Base-by-base conservation (phyloP, 768 basidiomycete species). In the Boletus sp. region DNA sequence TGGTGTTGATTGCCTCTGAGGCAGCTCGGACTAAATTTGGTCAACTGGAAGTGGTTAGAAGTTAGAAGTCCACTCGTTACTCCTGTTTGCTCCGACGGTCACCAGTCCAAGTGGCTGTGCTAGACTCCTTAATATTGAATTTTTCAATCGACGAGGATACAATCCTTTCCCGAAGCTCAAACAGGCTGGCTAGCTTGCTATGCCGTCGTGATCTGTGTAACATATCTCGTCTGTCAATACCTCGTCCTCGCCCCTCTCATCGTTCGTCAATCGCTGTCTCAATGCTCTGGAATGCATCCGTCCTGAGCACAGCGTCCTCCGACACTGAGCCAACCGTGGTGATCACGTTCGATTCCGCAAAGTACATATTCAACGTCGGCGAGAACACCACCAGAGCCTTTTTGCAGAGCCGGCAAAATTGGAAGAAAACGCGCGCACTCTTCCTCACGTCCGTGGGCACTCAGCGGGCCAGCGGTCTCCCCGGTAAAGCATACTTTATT, bases 341-440 rank as follows among this genome's bases (percentile, higher is more conserved):
- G 57, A 72, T 96, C 61, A 78, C 80, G 1, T 94, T 94, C 68
- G 87, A 90, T 61, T 77, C 80, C 52, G 86, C 82, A 12, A 89
- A 92, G 63, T 98, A 94, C 63, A 78, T 95, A 39, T 93, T 98
- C 79, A 94, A 94, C 71, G 84, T 79, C 18, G 87, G 91, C 8
- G 94, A 97, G 71, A 89, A 88, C 56, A 85, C 88, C 2, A 86
- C 84, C 42, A 77, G 95, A 36, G 75, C 88, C 1, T 89, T 89
- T 67, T 72, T 86, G 15, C 88, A 94, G 73, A 83, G 83, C 56
- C 76, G 75, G 60, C 75, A 80, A 45, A 83, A 83, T 48, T 83
- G 90, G 80, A 83, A 79, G 67, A 88, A 83, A 62, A 77, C 89
- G 5, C 80, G 78, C 37, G 86, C 79, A 1, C 56, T 96, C 9